Conservation (phyloP, 2,329 filamentous ascomycete genomes). For the Dactylonectria estremocensis region DNA sequence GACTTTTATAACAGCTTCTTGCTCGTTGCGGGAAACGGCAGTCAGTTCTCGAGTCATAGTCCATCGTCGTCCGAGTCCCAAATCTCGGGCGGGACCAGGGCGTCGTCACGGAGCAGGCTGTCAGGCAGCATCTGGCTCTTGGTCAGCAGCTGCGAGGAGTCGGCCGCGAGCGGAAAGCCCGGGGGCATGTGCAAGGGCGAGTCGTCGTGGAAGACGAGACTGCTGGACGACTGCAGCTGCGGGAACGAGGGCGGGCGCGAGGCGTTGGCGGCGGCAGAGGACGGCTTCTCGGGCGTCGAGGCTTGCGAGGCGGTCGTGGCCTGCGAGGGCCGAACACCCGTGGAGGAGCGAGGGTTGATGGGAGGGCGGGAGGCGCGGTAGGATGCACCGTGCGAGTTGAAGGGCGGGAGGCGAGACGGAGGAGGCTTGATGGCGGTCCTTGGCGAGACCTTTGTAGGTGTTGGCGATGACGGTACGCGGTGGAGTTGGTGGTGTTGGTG, state of each 20-base stretch:
- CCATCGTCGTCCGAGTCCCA: slow-evolving; percentile 57
- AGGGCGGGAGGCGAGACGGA: slow-evolving; percentile 26
- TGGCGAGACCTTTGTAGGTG: slow-evolving; percentile 32
- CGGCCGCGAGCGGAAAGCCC: slow-evolving; percentile 32
- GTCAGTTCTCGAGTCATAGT: slow-evolving; percentile 36
- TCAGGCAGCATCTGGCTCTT: slow-evolving; percentile 69
- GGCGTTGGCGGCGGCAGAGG: slow-evolving; percentile 6
- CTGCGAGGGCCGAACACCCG: slow-evolving; percentile 51
- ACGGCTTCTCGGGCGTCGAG: slow-evolving; percentile 51
- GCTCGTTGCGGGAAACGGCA: background rate
- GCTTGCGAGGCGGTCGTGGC: slow-evolving; percentile 57
- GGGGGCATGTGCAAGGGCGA: slow-evolving; percentile 37
- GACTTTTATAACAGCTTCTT: background rate
- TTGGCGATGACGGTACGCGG: slow-evolving; percentile 30
- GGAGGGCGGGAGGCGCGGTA: slow-evolving; percentile 39
- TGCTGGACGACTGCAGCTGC: slow-evolving; percentile 44
- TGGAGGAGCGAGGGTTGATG: slow-evolving; percentile 24
- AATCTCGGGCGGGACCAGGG: slow-evolving; percentile 51
- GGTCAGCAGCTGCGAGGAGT: slow-evolving; percentile 64
- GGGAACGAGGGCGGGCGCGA: slow-evolving; percentile 29
- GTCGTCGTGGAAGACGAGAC: slow-evolving; percentile 46
- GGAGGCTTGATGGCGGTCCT: slow-evolving; percentile 37
- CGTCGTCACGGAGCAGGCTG: slow-evolving; percentile 58
- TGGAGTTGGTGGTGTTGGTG: background rate
- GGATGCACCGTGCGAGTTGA: slow-evolving; percentile 28